Conservation (phyloP, 164 flowering plant genomes). For the Aristolochia fimbriata region DNA sequence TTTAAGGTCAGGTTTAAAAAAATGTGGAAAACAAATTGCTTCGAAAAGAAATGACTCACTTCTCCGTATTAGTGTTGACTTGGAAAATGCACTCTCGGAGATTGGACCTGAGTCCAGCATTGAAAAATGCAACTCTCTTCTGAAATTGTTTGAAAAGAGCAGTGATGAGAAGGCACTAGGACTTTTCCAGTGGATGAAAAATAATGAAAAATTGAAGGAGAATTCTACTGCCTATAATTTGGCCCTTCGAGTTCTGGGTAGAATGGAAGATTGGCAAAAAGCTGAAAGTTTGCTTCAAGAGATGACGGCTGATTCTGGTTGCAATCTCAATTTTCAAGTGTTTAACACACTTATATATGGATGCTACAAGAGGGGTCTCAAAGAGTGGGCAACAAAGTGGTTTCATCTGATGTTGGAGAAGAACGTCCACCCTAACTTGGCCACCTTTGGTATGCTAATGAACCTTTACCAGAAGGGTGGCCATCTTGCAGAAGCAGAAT, state of each 20-base stretch:
- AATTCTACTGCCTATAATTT: slow-evolving; percentile 53
- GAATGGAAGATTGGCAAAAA: slow-evolving; percentile 58
- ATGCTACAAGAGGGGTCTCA: slow-evolving; percentile 41
- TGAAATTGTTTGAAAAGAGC: slow-evolving; percentile 45
- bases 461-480: slow-evolving; percentile 65
- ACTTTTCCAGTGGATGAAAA: slow-evolving; percentile 76
- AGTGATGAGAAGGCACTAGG: slow-evolving; percentile 33
- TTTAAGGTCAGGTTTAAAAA: slow-evolving; percentile 7
- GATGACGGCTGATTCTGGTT: slow-evolving; percentile 26
- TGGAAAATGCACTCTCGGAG: slow-evolving; percentile 24
- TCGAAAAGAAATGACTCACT: background rate
- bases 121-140: slow-evolving; percentile 40
- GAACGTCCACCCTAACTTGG: slow-evolving; percentile 56
- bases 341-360: slow-evolving; percentile 72
- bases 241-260: slow-evolving; percentile 49
- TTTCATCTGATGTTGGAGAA: slow-evolving; percentile 65
- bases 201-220: slow-evolving; percentile 49
- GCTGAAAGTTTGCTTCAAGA: slow-evolving; percentile 46
- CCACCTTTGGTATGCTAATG: slow-evolving; percentile 91
- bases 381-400: slow-evolving; percentile 53
- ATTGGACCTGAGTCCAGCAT: slow-evolving; percentile 34
- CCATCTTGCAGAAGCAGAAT: slow-evolving; percentile 67
- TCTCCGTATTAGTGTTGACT: slow-evolving; percentile 15
- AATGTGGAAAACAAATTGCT: slow-evolving; percentile 3
- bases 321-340: slow-evolving; percentile 42